A percentile compares a stretch with the other conserved stretches of the same genome.
These are phyloP conservation scores for Mycosarcoma mackinlayi DNA, from an alignment of 1,284 basidiomycete species.

Conservation along the genomic window DNA sequence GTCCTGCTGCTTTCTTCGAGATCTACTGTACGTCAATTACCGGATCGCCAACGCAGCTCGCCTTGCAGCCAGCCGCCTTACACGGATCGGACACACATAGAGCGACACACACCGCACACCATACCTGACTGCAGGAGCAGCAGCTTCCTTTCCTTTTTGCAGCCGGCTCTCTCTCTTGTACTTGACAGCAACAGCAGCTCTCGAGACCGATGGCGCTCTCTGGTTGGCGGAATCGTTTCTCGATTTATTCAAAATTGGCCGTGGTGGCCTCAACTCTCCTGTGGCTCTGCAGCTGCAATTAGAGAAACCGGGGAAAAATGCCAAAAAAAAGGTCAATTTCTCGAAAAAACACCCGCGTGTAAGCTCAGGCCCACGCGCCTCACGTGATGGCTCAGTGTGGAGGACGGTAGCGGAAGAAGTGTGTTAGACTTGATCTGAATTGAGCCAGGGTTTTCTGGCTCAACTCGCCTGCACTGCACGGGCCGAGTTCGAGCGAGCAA, in stretches of 20 bases:
- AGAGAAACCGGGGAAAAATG: constrained; percentile 9
- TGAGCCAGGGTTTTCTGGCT: background rate
- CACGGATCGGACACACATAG: constrained; percentile 11
- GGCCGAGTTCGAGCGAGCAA: constrained; percentile 17
- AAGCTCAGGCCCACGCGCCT: constrained; percentile 30
- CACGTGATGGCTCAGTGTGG: constrained; percentile 43
- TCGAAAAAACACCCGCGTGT: constrained; percentile 33
- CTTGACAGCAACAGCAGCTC: background rate
- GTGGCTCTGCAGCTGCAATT: constrained; percentile 15
- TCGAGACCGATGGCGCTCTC: background rate
- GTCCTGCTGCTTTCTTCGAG: constrained; percentile 44
- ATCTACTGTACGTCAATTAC: constrained; percentile 19
- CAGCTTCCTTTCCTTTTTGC: background rate
- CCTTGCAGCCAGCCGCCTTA: constrained; percentile 15
- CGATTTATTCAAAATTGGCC: constrained; percentile 7
- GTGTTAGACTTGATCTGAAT: constrained; percentile 17
- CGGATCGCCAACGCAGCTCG: constrained; percentile 36
- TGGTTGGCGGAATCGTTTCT: constrained; percentile 4
- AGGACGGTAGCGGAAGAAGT: background rate
- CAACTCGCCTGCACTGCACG: constrained; percentile 15
- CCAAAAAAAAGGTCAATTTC: constrained; percentile 3
- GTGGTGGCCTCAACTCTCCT: background rate
- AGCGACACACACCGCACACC: constrained; percentile 9
- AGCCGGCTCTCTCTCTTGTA: background rate
- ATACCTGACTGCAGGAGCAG: background rate